Conservation (phyloP, 2,329 filamentous ascomycete genomes). For the Chaetothyriales sp. region DNA sequence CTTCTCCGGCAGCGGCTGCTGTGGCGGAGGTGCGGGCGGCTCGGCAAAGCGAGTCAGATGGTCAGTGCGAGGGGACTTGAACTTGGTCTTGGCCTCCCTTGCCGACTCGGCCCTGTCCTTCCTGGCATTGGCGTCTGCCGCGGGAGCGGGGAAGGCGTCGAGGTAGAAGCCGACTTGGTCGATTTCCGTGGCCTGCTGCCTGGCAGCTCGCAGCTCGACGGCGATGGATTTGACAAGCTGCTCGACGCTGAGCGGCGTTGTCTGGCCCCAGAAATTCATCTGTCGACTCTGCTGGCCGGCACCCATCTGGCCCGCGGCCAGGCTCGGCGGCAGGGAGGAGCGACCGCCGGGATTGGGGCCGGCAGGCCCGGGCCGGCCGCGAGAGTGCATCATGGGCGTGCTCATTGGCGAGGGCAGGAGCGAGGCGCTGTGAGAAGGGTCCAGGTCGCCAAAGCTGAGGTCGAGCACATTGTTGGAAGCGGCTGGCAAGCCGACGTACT, state of each 20-base stretch:
- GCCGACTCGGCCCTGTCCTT: constrained; percentile 26
- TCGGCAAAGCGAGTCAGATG: constrained; percentile 78
- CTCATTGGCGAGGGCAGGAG: constrained; percentile 58
- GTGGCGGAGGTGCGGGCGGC: constrained; percentile 81
- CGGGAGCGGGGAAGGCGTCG: background rate
- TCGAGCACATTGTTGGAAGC: constrained; percentile 66
- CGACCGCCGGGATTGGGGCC: constrained; percentile 53
- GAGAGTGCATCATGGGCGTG: constrained; percentile 50
- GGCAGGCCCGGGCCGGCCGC: constrained; percentile 57
- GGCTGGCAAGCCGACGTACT: constrained; percentile 76
- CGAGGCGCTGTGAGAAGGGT: constrained; percentile 58
- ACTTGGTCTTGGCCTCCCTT: constrained; percentile 33
- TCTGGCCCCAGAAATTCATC: constrained; percentile 60
- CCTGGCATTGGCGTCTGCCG: constrained; percentile 24
- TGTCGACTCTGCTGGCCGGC: constrained; percentile 63
- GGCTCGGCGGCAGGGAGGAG: constrained; percentile 44
- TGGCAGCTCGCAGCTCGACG: constrained; percentile 81
- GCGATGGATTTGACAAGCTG: constrained; percentile 81
- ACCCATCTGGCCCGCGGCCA: constrained; percentile 39
- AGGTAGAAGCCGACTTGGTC: constrained; percentile 45
- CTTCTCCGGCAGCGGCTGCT: constrained; percentile 86
- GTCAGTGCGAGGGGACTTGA: constrained; percentile 49
- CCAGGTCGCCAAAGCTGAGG: constrained; percentile 72
- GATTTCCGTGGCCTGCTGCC: constrained; percentile 75
- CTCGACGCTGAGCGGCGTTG: constrained; percentile 75